Evolutionary conservation across 805 yeast species (phyloP), one percentile per base, ranked within the genome.

Genomic region (Yarrowia alimentaria): DNA sequence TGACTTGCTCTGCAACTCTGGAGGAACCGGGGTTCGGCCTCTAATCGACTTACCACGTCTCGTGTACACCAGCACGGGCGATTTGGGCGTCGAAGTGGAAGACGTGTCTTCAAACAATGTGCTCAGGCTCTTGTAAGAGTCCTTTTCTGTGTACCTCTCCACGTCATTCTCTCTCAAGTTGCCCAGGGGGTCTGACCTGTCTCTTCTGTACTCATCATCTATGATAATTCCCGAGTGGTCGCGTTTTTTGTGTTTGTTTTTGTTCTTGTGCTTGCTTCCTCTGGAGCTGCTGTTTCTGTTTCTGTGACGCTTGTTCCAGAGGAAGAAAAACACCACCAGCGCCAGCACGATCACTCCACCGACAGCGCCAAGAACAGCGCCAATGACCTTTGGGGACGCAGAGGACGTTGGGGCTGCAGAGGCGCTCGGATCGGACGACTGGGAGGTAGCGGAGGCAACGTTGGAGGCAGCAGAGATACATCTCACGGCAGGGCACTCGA

Each of bases 221-320:
- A 35, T 35, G 11, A 35, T 35, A 22, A 35, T 35, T 11, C 42
- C 42, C n/a, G 40, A 34, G 19, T 26, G 28, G 40, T 34, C 40
- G 12, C 40, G 26, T 34, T 22, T 34, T 6, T 34, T 34, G 28
- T 14, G 28, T 3, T 13, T 33, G 17, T 16, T 17, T 13, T 14
- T 20, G 38, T 9, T 17, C 21, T 12, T 31, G 6, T 16, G 16
- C 24, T 7, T 7, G n/a, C n/a, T n/a, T n/a, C n/a, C n/a, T n/a
- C n/a, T n/a, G n/a, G n/a, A n/a, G n/a, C n/a, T n/a, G n/a, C n/a
- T n/a, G n/a, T n/a, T n/a, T n/a, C n/a, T n/a, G 9, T 33, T 8
- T 17, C 28, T 18, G 5, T 35, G 42, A 12, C 22, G 21, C 13
- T 22, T 22, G 20, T 22, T 22, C 42, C 42, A 35, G 4, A 22